A percentile compares a stretch with the other conserved stretches of the same genome.
Conservation (phyloP, 345 rosid species). For the Erucastrum elatum region DNA sequence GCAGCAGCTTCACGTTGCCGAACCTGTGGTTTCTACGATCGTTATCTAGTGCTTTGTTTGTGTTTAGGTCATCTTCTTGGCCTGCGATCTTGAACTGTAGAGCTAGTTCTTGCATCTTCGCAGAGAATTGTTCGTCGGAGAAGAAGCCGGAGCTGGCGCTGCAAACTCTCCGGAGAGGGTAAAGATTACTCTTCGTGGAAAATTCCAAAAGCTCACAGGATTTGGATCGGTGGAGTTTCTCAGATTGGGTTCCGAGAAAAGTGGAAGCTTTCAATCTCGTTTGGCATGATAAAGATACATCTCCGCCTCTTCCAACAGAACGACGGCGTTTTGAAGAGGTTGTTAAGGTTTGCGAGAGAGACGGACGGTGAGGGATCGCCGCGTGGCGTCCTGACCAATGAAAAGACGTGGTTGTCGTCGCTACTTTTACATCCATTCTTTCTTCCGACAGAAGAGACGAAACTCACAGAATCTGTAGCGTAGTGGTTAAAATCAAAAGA, state of each 20-base stretch:
- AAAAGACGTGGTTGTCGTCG: conserved; percentile 31
- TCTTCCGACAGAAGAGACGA: neutral
- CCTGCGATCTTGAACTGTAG: conserved; percentile 21
- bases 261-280: too few species aligned
- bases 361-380: conserved; percentile 23
- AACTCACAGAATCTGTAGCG: too few species aligned
- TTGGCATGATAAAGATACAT: too few species aligned
- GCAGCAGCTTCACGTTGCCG: conserved; percentile 17
- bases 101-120: conserved; percentile 31
- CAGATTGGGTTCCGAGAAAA: conserved; percentile 34
- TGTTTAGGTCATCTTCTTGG: conserved; percentile 6
- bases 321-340: conserved; percentile 33
- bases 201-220: conserved; percentile 34
- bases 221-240: conserved; percentile 32
- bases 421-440: conserved; percentile 39
- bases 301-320: conserved; percentile 4
- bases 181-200: neutral
- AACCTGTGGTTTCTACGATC: conserved; percentile 3
- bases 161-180: conserved; percentile 32
- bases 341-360: conserved; percentile 36
- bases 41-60: neutral
- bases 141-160: conserved; percentile 40
- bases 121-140: conserved; percentile 37
- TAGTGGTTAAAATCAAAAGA: neutral
- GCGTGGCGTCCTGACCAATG: conserved; percentile 37